These are phyloP conservation scores for Elsinoe perseae DNA, from an alignment of 2,329 filamentous ascomycete species.

Conservation along the genomic window DNA sequence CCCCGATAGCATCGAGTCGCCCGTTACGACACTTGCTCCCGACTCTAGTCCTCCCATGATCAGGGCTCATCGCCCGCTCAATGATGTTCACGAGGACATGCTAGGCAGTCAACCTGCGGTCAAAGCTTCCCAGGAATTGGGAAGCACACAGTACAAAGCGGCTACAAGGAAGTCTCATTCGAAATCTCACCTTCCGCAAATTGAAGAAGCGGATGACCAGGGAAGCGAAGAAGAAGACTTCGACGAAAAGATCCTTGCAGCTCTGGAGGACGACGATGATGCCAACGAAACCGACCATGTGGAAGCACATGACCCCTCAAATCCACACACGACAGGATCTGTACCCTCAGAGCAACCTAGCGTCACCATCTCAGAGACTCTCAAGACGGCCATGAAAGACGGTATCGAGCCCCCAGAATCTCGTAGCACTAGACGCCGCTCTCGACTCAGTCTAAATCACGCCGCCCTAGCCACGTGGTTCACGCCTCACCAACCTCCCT, in stretches of 20 bases:
- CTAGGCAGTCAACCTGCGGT: neutral
- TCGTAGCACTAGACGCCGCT: slow-evolving; percentile 33
- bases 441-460: slow-evolving; percentile 26
- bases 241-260: neutral
- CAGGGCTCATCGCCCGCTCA: neutral
- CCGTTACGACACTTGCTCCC: slow-evolving; percentile 6
- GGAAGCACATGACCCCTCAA: neutral
- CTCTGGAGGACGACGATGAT: neutral
- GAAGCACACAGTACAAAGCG: slow-evolving; percentile 6
- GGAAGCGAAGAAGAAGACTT: neutral
- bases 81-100: neutral
- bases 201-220: neutral
- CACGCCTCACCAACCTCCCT: slow-evolving; percentile 24
- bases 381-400: neutral
- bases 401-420: slow-evolving; percentile 1
- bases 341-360: neutral
- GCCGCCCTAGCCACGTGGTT: slow-evolving; percentile 31
- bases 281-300: neutral
- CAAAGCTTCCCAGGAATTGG: slow-evolving; percentile 1
- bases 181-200: neutral
- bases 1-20: slow-evolving; percentile 15
- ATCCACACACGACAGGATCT: neutral
- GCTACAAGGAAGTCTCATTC: too few relatives aligned
- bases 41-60: neutral
- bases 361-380: neutral